phyloP scores from a whole-genome alignment of 768 basidiomycete genomes.

The Tulasnella sp. region DNA sequence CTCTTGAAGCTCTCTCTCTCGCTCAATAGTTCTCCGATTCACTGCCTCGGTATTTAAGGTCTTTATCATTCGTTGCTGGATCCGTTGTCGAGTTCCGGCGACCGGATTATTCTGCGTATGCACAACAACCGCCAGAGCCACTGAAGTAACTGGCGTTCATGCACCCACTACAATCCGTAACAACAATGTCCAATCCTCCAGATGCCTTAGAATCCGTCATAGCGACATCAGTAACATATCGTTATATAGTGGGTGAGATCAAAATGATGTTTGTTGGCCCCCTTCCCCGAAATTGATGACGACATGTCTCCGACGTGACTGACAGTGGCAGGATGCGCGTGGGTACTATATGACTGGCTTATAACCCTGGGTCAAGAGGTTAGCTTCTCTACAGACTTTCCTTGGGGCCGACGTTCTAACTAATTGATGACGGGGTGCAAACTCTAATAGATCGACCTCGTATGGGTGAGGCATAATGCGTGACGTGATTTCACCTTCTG shows the following conservation, averaged over 20 bases:
- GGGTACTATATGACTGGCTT: slow-evolving; percentile 6
- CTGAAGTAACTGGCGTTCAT: too few relatives aligned
- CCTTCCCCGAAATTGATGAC: neutral
- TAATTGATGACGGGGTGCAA: too few relatives aligned
- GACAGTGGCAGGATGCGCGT: slow-evolving; percentile 5
- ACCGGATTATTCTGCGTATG: neutral
- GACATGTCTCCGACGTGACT: neutral
- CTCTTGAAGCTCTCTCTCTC: too few relatives aligned
- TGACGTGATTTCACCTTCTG: neutral
- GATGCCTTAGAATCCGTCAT: too few relatives aligned
- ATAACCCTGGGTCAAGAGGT: neutral
- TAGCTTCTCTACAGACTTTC: neutral
- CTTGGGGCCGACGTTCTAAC: too few relatives aligned
- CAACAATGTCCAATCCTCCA: too few relatives aligned
- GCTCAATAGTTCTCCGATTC: too few relatives aligned
- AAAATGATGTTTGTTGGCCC: neutral
- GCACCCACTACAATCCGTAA: too few relatives aligned
- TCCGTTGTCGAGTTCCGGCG: slow-evolving; percentile 27
- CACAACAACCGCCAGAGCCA: too few relatives aligned
- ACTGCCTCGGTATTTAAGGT: too few relatives aligned
- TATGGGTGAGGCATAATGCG: neutral
- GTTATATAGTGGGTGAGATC: neutral
- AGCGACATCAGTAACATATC: neutral
- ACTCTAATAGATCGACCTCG: neutral
- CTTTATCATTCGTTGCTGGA: too few relatives aligned